Evolutionary conservation across 2,329 filamentous ascomycete species (phyloP).

Genomic region (Fusarium beomiforme): DNA sequence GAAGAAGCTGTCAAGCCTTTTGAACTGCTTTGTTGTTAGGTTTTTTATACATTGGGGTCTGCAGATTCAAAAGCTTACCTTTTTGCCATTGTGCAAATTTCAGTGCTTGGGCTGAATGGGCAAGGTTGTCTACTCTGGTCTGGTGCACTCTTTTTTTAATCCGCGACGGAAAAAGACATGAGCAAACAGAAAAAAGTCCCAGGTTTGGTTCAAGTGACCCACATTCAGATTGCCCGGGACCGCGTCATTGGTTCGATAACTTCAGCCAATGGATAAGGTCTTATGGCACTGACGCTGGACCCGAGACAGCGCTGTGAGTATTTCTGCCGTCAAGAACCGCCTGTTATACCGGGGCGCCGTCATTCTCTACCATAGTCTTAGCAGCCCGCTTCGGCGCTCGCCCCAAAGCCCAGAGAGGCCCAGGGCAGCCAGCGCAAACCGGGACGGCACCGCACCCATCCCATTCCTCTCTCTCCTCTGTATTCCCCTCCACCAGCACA

Average conservation of each 20-base stretch:
- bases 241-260: constrained; percentile 6
- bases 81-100: constrained; percentile 40
- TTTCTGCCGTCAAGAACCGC: constrained; percentile 49
- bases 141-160: constrained; percentile 25
- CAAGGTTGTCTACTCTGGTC: constrained; percentile 12
- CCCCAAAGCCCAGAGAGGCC: constrained; percentile 14
- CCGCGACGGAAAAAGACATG: constrained; percentile 37
- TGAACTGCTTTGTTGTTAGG: constrained; percentile 47
- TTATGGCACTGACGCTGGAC: not conserved
- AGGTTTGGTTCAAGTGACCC: constrained; percentile 21
- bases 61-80: constrained; percentile 18
- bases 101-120: constrained; percentile 2
- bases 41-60: constrained; percentile 10
- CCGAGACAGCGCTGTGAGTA: constrained; percentile 28
- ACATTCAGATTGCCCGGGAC: constrained; percentile 23
- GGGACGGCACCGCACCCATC: constrained; percentile 30
- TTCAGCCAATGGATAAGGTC: constrained; percentile 24
- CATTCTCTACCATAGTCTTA: constrained; percentile 43
- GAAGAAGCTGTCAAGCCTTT: constrained; percentile 55
- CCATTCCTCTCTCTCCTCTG: constrained; percentile 24
- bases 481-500: constrained; percentile 20
- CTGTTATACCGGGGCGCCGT: constrained; percentile 34
- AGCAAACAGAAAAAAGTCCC: constrained; percentile 39
- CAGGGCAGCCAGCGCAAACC: constrained; percentile 41
- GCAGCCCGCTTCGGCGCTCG: constrained; percentile 42